Percentiles rank a stretch among this genome's conserved stretches.
phyloP scores from a whole-genome alignment of 257 asterid species.

The Nicotiana paniculata region DNA sequence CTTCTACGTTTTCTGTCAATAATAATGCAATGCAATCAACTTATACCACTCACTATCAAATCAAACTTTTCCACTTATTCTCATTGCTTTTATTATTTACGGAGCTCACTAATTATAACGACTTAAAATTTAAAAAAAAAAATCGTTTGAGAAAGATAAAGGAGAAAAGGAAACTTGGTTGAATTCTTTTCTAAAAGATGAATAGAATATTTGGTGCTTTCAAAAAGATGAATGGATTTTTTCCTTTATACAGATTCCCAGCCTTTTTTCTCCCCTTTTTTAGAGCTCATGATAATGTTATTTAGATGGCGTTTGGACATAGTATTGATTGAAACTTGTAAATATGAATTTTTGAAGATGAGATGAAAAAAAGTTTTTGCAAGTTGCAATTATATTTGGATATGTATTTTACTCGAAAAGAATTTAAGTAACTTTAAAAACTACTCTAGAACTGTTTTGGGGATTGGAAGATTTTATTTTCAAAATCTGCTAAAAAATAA shows the following conservation, averaged over 20 bases:
- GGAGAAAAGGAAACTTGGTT: neutral
- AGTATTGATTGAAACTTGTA: too few species aligned
- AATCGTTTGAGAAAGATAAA: neutral
- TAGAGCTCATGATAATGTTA: neutral
- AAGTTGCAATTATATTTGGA: too few species aligned
- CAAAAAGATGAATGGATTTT: neutral
- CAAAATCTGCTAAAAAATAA: too few species aligned
- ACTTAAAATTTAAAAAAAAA: neutral
- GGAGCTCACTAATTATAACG: neutral
- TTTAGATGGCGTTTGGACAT: too few species aligned
- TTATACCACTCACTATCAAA: neutral
- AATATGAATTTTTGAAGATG: too few species aligned
- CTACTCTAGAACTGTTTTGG: too few species aligned
- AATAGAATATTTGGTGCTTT: neutral
- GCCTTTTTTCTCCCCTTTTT: neutral
- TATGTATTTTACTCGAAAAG: too few species aligned
- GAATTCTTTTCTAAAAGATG: neutral
- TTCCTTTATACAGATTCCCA: neutral
- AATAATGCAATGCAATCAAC: conserved; percentile 4
- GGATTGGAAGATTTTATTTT: too few species aligned
- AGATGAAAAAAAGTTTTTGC: too few species aligned
- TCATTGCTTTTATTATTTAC: neutral
- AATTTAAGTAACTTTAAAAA: too few species aligned
- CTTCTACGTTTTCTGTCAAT: neutral
- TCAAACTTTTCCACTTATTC: neutral